phyloP scores from a whole-genome alignment of 257 asterid species.

The Nicotiana paniculata region DNA sequence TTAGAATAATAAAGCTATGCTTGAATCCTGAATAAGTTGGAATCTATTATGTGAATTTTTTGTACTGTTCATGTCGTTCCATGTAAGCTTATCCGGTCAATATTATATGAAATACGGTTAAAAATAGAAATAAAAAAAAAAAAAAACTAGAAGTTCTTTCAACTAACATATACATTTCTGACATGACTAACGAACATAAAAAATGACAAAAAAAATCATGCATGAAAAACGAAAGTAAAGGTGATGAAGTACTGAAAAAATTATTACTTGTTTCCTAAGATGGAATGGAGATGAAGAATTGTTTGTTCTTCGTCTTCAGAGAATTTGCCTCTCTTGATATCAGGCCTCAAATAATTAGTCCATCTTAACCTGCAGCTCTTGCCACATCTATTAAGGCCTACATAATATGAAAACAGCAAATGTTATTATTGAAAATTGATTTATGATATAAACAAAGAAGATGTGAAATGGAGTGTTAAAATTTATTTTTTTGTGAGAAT shows the following conservation, averaged over 20 bases:
- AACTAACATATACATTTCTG: not conserved
- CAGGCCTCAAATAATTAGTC: constrained; percentile 36
- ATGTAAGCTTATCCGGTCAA: not conserved
- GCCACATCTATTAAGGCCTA: constrained; percentile 82
- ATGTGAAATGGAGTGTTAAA: not conserved
- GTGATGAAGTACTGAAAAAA: not conserved
- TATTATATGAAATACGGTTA: not conserved
- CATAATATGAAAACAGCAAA: not conserved
- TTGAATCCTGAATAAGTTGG: not conserved
- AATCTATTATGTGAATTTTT: not conserved
- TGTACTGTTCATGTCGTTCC: accelerated
- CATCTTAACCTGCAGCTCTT: constrained; percentile 46
- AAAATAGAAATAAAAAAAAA: not conserved
- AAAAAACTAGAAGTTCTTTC: not conserved
- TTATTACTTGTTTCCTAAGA: constrained; percentile 76
- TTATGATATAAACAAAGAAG: not conserved
- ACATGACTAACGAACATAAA: not conserved
- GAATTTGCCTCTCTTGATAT: constrained; percentile 52
- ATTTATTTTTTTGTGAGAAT: not conserved
- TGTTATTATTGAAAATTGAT: not conserved
- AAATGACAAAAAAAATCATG: not conserved
- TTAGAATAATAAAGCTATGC: not conserved
- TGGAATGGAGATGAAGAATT: constrained; percentile 78
- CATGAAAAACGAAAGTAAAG: not conserved
- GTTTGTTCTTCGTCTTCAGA: constrained; percentile 75